A percentile compares a stretch with the other conserved stretches of the same genome.
Evolutionary conservation across 2,329 filamentous ascomycete species (phyloP).

Genomic region (Pseudocercospora cruenta): DNA sequence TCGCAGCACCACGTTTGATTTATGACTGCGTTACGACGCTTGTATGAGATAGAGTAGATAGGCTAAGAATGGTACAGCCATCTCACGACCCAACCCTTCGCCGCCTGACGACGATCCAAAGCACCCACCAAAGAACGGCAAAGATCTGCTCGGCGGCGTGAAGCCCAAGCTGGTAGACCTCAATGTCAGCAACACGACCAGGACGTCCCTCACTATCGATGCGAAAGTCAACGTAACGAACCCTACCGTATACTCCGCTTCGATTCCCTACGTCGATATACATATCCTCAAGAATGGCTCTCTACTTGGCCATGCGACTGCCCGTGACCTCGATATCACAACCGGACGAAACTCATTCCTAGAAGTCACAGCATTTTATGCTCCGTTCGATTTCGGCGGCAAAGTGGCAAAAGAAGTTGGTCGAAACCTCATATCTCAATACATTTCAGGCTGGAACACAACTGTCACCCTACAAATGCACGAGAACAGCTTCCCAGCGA

Average conservation of each 20-base stretch:
- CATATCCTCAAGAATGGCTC: conserved; percentile 64
- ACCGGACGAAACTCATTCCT: conserved; percentile 75
- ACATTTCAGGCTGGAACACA: conserved; percentile 85
- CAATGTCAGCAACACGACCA: conserved; percentile 71
- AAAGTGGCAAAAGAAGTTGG: conserved; percentile 64
- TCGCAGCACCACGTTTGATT: conserved; percentile 16
- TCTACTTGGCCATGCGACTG: conserved; percentile 73
- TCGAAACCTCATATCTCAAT: conserved; percentile 77
- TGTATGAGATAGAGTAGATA: conserved; percentile 31
- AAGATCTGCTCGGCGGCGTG: conserved; percentile 36
- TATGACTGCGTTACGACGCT: conserved; percentile 7
- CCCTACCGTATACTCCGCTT: conserved; percentile 81
- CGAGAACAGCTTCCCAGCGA: conserved; percentile 69
- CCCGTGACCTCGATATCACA: conserved; percentile 64
- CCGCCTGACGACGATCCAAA: conserved; percentile 9
- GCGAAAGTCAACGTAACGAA: conserved; percentile 84
- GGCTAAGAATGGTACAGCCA: conserved; percentile 31
- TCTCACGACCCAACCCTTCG: conserved; percentile 24
- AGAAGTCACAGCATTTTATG: conserved; percentile 71
- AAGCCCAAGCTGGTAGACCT: conserved; percentile 71
- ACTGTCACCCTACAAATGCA: conserved; percentile 76
- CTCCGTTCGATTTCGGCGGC: conserved; percentile 67
- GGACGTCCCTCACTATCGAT: conserved; percentile 70
- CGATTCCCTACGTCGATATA: conserved; percentile 73
- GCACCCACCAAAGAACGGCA: conserved; percentile 17